These are phyloP conservation scores for Syzygium jambos DNA, from an alignment of 345 rosid species.

Conservation along the genomic window DNA sequence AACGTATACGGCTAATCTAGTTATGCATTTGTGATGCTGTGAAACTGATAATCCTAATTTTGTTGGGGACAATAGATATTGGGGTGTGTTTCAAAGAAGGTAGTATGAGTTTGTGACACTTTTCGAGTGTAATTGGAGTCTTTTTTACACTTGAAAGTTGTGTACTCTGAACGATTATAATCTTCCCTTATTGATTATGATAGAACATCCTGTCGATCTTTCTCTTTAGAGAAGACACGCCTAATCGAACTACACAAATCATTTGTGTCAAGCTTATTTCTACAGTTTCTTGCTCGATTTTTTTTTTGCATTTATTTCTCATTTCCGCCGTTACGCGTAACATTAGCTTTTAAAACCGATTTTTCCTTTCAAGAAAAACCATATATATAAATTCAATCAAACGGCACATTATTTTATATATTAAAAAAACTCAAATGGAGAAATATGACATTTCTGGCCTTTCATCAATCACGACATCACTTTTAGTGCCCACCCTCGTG, in stretches of 20 bases:
- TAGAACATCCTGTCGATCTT: accelerated
- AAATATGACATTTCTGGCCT: not conserved
- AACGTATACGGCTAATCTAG: too few relatives aligned
- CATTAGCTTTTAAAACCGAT: not conserved
- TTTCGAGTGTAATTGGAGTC: not conserved
- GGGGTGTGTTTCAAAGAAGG: not conserved
- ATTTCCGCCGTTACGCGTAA: accelerated
- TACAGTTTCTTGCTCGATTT: not conserved
- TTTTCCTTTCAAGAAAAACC: not conserved
- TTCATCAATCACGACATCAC: not conserved
- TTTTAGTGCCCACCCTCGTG: not conserved
- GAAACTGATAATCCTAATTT: too few relatives aligned
- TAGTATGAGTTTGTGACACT: not conserved
- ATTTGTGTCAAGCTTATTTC: too few relatives aligned
- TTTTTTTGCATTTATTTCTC: not conserved
- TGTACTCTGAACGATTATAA: accelerated
- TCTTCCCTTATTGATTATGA: accelerated
- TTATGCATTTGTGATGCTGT: too few relatives aligned
- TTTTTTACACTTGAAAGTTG: not conserved
- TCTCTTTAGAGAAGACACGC: not conserved
- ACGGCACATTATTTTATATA: not conserved
- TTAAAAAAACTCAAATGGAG: not conserved
- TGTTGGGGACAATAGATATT: not conserved
- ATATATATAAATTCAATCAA: not conserved
- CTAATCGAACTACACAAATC: not conserved